phyloP scores from a whole-genome alignment of 2,329 filamentous ascomycete genomes.

The Aureobasidium namibiae region DNA sequence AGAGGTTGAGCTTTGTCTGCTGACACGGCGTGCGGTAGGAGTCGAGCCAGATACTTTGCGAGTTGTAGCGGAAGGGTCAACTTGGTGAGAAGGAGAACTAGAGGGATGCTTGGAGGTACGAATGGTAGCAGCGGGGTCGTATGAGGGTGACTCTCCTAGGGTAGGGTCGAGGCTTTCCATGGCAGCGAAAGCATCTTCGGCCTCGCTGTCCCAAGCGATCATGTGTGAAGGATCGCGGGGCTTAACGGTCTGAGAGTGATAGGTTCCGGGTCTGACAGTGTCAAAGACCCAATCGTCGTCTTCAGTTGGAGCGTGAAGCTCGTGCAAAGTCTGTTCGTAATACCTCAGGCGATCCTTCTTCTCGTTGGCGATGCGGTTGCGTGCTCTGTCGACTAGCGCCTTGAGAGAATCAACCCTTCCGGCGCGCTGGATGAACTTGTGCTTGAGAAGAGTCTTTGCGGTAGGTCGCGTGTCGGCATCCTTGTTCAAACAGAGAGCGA shows the following conservation, averaged over 20 bases:
- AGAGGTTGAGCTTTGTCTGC: constrained; percentile 26
- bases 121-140: constrained; percentile 28
- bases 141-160: constrained; percentile 25
- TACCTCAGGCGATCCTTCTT: constrained; percentile 64
- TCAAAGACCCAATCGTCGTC: constrained; percentile 94
- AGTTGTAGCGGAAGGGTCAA: constrained; percentile 30
- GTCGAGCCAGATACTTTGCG: constrained; percentile 26
- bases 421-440: constrained; percentile 79
- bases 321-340: constrained; percentile 79
- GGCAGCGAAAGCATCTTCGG: constrained; percentile 29
- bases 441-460: constrained; percentile 77
- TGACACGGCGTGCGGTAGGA: constrained; percentile 26
- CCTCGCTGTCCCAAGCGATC: constrained; percentile 29
- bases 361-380: constrained; percentile 69
- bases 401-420: constrained; percentile 83
- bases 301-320: constrained; percentile 48
- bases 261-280: constrained; percentile 67
- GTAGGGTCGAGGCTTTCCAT: constrained; percentile 37
- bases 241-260: constrained; percentile 43
- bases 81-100: constrained; percentile 21
- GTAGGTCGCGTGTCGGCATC: constrained; percentile 77
- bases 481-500: constrained; percentile 84
- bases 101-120: constrained; percentile 27
- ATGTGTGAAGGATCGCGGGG: constrained; percentile 40
- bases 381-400: constrained; percentile 75